These are phyloP conservation scores for Magnaporthales sp. DNA, from an alignment of 2,329 filamentous ascomycete genomes.

Conservation along the genomic window DNA sequence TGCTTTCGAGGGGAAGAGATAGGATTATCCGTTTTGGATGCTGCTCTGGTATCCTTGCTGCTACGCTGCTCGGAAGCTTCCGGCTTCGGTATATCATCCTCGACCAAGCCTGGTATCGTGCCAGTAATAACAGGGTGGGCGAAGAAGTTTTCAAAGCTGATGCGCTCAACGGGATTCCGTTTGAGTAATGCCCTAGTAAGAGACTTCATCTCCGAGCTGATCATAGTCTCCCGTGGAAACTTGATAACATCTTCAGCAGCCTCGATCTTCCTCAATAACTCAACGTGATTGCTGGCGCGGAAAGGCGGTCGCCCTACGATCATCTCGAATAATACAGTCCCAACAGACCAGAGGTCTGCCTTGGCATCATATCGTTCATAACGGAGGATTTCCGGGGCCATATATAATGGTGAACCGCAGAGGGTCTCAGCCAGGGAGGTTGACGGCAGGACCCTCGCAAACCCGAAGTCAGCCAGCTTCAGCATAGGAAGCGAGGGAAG, in stretches of 20 bases:
- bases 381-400: conserved; percentile 94
- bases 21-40: conserved; percentile 22
- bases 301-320: conserved; percentile 85
- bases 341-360: conserved; percentile 95
- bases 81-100: conserved; percentile 57
- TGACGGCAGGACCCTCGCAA: conserved; percentile 81
- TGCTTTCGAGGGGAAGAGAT: conserved; percentile 20
- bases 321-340: conserved; percentile 95
- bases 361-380: conserved; percentile 98
- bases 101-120: conserved; percentile 72
- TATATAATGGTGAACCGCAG: conserved; percentile 93
- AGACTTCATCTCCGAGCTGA: conserved; percentile 69
- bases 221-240: conserved; percentile 65
- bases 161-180: conserved; percentile 73
- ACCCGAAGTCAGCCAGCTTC: conserved; percentile 98
- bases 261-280: conserved; percentile 87
- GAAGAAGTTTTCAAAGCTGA: conserved; percentile 85
- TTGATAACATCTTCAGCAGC: conserved; percentile 76
- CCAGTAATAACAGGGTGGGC: conserved; percentile 60
- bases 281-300: conserved; percentile 86
- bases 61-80: conserved; percentile 15
- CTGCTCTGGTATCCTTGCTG: conserved; percentile 24
- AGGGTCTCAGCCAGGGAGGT: conserved; percentile 92
- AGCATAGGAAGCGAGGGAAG: conserved; percentile 85
- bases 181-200: conserved; percentile 77